Evolutionary conservation across 805 yeast genomes (phyloP).

Genomic region (Wickerhamiella kazuoi): DNA sequence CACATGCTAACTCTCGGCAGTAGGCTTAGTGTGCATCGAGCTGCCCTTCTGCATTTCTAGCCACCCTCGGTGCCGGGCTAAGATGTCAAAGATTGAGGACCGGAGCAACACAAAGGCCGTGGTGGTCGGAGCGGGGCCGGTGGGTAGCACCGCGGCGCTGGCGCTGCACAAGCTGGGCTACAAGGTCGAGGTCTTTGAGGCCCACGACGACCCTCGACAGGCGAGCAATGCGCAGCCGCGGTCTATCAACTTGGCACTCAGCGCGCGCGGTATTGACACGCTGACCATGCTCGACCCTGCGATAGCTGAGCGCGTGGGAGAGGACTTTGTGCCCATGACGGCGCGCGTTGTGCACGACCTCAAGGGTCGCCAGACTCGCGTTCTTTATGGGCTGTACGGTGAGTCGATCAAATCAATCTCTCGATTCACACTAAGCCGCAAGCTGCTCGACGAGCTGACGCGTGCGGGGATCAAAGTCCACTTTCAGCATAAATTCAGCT

Average conservation of each 20-base stretch:
- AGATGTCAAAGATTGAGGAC: slow-evolving; percentile 1
- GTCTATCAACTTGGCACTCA: slow-evolving; percentile 78
- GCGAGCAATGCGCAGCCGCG: slow-evolving; percentile 14
- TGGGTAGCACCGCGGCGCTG: slow-evolving; percentile 71
- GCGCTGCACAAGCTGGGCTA: slow-evolving; percentile 60
- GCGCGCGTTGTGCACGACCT: slow-evolving; percentile 79
- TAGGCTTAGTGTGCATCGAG: too few species aligned
- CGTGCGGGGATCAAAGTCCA: slow-evolving; percentile 27
- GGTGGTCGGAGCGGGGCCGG: slow-evolving; percentile 78
- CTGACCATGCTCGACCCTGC: slow-evolving; percentile 41
- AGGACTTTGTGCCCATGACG: slow-evolving; percentile 60
- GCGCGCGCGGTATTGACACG: slow-evolving; percentile 65
- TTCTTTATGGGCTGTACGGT: slow-evolving; percentile 63
- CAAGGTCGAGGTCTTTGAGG: slow-evolving; percentile 53
- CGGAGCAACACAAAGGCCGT: slow-evolving; percentile 8
- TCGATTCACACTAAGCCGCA: slow-evolving; percentile 47
- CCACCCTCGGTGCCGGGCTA: too few species aligned
- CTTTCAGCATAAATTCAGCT: slow-evolving; percentile 39
- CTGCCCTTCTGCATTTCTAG: too few species aligned
- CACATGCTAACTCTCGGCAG: too few species aligned
- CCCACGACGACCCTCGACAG: slow-evolving; percentile 49
- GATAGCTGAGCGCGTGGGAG: slow-evolving; percentile 38
- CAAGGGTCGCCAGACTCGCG: slow-evolving; percentile 46
- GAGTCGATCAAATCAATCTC: slow-evolving; percentile 77
- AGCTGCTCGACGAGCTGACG: slow-evolving; percentile 46